These are phyloP conservation scores for Hypericum perforatum DNA, from an alignment of 345 rosid species.

Conservation along the genomic window DNA sequence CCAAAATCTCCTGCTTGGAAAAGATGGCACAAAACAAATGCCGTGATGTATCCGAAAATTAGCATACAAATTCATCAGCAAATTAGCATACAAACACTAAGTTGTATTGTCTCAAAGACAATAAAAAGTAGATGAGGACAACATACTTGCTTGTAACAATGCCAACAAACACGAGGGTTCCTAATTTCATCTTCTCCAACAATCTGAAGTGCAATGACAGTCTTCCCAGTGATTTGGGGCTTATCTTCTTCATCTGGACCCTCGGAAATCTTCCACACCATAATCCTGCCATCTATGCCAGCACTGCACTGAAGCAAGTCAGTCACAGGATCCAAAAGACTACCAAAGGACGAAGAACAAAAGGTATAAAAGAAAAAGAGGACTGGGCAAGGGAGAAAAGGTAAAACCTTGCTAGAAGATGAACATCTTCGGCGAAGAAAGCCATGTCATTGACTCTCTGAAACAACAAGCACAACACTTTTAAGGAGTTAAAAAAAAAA, in stretches of 20 bases:
- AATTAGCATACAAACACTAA: not conserved
- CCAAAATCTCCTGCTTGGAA: conserved; percentile 62
- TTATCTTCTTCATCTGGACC: conserved; percentile 67
- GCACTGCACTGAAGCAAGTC: conserved; percentile 35
- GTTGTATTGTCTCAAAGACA: not conserved
- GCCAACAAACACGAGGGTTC: conserved; percentile 93
- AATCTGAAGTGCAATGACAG: conserved; percentile 57
- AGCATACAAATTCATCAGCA: not conserved
- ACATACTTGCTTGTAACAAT: conserved; percentile 75
- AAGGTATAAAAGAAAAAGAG: conserved; percentile 4
- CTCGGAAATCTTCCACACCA: conserved; percentile 70
- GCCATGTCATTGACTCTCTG: conserved; percentile 92
- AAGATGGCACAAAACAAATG: not conserved
- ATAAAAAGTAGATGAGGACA: conserved; percentile 3
- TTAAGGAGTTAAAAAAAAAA: not conserved
- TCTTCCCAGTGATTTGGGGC: conserved; percentile 54
- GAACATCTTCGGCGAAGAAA: conserved; percentile 88
- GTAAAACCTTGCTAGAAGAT: conserved; percentile 78
- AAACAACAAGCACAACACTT: not conserved
- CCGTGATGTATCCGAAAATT: not conserved
- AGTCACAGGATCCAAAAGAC: not conserved
- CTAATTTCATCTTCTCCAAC: conserved; percentile 36
- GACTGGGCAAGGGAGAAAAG: not conserved
- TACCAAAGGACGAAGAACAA: not conserved
- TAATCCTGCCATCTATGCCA: conserved; percentile 66